phyloP scores from a whole-genome alignment of 2,329 filamentous ascomycete species.

The Pseudogymnoascus sp. region DNA sequence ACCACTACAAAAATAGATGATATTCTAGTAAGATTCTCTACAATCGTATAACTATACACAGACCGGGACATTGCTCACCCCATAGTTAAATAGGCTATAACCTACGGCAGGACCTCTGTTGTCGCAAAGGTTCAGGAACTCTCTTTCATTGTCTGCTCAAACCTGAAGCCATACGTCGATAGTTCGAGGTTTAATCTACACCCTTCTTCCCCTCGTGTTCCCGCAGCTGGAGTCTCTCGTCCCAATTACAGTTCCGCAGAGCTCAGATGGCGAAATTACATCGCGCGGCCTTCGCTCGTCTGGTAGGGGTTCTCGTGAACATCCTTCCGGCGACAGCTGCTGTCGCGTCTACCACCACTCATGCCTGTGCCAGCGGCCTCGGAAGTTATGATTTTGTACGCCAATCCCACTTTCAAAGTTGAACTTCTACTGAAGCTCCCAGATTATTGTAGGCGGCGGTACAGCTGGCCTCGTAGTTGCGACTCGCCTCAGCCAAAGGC shows the following conservation, averaged over 20 bases:
- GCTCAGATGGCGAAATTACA: background rate
- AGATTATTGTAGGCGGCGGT: background rate
- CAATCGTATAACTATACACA: background rate
- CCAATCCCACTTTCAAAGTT: background rate
- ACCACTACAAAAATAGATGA: too few relatives aligned
- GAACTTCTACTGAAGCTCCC: background rate
- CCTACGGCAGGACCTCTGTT: background rate
- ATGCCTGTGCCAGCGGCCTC: background rate
- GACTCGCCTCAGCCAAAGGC: background rate
- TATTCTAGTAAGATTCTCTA: too few relatives aligned
- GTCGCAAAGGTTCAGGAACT: background rate
- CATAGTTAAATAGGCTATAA: background rate
- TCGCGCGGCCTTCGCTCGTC: background rate
- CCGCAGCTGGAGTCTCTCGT: background rate
- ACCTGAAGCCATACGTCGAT: background rate
- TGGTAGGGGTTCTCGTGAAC: background rate
- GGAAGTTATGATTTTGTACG: constrained; percentile 1
- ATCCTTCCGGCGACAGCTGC: background rate
- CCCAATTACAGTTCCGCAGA: background rate
- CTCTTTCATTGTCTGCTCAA: background rate
- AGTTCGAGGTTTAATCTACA: background rate
- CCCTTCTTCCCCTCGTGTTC: background rate
- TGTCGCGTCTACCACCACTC: background rate
- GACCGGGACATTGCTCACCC: background rate
- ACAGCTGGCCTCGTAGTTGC: constrained; percentile 4